Conservation (phyloP, 805 yeast species). For the Cyberlindnera veronae region DNA sequence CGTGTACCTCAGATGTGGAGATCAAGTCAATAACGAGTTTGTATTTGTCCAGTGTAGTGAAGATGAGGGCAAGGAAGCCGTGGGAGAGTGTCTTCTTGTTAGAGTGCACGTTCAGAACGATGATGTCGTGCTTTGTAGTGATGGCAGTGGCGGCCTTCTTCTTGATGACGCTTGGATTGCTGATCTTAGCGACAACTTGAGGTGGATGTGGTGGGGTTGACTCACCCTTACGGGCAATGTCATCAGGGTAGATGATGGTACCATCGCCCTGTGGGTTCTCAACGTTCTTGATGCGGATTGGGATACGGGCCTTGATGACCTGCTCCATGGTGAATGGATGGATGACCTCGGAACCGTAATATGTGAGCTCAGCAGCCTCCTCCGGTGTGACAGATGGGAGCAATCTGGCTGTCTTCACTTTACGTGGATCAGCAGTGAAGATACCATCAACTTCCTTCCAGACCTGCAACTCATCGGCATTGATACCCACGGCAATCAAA, state of each 20-base stretch:
- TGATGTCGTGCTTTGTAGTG: constrained; percentile 89
- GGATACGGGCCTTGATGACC: constrained; percentile 92
- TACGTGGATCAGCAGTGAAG: constrained; percentile 97
- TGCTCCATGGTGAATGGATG: constrained; percentile 99
- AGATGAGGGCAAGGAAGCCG: constrained; percentile 90
- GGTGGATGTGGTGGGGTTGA: constrained; percentile 96
- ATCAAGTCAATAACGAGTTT: constrained; percentile 90
- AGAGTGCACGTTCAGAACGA: constrained; percentile 89
- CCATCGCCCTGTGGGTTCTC: constrained; percentile 92
- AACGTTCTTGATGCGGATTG: constrained; percentile 94
- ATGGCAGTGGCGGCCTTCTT: constrained; percentile 88
- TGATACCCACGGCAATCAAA: constrained; percentile 85
- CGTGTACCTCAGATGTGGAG: constrained; percentile 96
- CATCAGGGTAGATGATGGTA: constrained; percentile 91
- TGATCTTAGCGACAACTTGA: constrained; percentile 38
- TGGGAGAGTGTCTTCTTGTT: constrained; percentile 90
- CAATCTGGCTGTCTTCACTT: constrained; percentile 84
- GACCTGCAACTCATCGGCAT: constrained; percentile 91
- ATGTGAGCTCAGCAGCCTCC: constrained; percentile 97
- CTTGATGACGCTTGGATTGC: constrained; percentile 28
- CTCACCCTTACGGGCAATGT: constrained; percentile 80
- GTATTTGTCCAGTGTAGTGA: constrained; percentile 78
- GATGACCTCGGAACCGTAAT: constrained; percentile 96
- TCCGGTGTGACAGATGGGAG: constrained; percentile 91
- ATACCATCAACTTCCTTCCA: constrained; percentile 99